Evolutionary conservation across 2,329 filamentous ascomycete genomes (phyloP), one percentile per base, ranked within the genome.

Genomic region (Trichophyton verrucosum): DNA sequence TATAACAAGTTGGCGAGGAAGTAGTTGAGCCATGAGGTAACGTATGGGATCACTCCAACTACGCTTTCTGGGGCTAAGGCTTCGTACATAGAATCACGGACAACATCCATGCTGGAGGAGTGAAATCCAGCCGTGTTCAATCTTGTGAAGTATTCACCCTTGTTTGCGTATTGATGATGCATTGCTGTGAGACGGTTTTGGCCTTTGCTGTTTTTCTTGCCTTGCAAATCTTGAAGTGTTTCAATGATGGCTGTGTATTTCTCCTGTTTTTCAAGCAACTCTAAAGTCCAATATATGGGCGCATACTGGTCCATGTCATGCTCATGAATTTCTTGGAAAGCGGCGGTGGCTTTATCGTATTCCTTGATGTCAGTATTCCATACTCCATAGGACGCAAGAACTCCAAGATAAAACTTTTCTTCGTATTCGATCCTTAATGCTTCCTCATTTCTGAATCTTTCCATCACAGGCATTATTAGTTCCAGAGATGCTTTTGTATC

Each of bases 161-260:
- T 49, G 22, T 46, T 17, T 15, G 63, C 57, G n/a, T 59, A 60
- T 36, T 64, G 44, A 33, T 63, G 60, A 27, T 55, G 42, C 63
- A 63, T 58, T 9, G 60, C 61, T 17, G 60, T 55, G 17, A 63
- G 47, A 11, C 63, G 60, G n/a, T 24, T 63, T 40, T 61, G 27
- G 27, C 61, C 61, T 9, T 63, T 20, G 11, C 33, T 36, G 44
- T 61, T 53, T 53, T 58, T 53, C n/a, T 64, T 57, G 9, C 11
- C 46, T n/a, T 33, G 42, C 57, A 68, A 57, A 3, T 57, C 60
- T 33, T 68, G 61, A 6, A 68, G 56, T 47, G 63, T 62, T 47
- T 61, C 59, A 22, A 66, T 60, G 3, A 67, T 60, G 17, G 64
- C 62, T 9, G 60, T 27, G 22, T 61, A 61, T 15, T 64, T 62